Conservation (phyloP, 2,329 filamentous ascomycete genomes). For the Claviceps maximensis region DNA sequence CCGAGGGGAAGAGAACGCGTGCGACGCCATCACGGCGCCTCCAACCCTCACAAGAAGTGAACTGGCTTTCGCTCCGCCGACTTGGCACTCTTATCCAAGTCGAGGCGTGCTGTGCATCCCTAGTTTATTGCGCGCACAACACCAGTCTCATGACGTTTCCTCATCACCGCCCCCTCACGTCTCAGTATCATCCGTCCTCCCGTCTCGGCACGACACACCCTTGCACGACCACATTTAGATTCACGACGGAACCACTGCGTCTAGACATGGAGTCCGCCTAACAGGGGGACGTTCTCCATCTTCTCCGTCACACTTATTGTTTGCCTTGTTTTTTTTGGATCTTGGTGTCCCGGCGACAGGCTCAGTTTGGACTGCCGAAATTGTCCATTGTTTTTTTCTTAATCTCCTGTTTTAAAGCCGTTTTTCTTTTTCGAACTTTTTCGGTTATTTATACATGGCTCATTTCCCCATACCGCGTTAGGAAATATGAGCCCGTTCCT, state of each 20-base stretch:
- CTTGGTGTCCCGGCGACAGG: not conserved
- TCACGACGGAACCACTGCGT: not conserved
- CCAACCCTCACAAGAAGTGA: constrained; percentile 2
- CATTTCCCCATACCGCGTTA: not conserved
- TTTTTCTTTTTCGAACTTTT: not conserved
- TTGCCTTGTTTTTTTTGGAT: not conserved
- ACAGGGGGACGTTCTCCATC: not conserved
- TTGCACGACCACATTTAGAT: not conserved
- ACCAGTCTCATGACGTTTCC: no score
- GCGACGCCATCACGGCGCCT: constrained; percentile 14
- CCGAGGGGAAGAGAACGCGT: constrained; percentile 7
- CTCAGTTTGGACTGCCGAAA: not conserved
- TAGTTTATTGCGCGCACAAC: no score
- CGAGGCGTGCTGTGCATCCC: no score
- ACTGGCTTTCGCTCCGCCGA: not conserved
- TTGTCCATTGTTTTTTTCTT: no score
- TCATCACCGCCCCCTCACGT: no score
- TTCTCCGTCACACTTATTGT: not conserved
- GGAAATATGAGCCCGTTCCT: not conserved
- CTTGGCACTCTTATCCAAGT: no score
- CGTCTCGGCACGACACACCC: not conserved
- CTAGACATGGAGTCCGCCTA: not conserved
- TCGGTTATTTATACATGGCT: not conserved
- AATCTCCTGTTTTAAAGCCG: not conserved
- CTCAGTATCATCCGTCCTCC: no score